Conservation (phyloP, 2,329 filamentous ascomycete species). For the Xylaria sp. region DNA sequence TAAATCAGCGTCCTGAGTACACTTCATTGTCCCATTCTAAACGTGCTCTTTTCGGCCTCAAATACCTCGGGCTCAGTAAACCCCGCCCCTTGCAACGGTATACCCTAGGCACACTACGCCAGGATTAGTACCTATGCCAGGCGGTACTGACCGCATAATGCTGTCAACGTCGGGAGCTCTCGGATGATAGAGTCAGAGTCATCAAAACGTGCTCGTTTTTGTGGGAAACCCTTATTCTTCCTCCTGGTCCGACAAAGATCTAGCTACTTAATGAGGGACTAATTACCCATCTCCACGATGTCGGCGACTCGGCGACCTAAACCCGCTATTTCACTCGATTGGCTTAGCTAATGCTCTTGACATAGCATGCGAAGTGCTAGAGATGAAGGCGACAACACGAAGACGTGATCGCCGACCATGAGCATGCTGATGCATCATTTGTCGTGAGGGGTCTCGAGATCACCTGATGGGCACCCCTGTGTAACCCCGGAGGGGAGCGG, state of each 20-base stretch:
- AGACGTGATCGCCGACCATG: not conserved
- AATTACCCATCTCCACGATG: not conserved
- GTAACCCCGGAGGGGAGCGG: not conserved
- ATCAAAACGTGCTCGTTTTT: slow-evolving; percentile 13
- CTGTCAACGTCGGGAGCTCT: not conserved
- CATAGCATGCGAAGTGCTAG: too few relatives aligned
- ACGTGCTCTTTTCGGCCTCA: not conserved
- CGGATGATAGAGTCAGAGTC: slow-evolving; percentile 1
- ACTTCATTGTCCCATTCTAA: not conserved
- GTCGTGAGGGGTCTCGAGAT: too few relatives aligned
- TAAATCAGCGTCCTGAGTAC: not conserved
- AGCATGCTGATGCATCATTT: not conserved
- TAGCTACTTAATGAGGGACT: not conserved
- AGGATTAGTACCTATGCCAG: not conserved
- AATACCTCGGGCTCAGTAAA: not conserved
- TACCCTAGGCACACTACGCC: not conserved
- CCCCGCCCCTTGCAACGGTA: not conserved
- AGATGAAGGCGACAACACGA: not conserved
- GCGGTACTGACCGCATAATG: not conserved
- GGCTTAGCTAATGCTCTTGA: too few relatives aligned
- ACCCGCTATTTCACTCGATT: not conserved
- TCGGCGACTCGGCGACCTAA: not conserved
- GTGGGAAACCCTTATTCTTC: not conserved
- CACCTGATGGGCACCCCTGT: not conserved
- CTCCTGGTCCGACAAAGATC: not conserved